phyloP scores from a whole-genome alignment of 2,329 filamentous ascomycete species.

The Ceratocystis alfenasii region DNA sequence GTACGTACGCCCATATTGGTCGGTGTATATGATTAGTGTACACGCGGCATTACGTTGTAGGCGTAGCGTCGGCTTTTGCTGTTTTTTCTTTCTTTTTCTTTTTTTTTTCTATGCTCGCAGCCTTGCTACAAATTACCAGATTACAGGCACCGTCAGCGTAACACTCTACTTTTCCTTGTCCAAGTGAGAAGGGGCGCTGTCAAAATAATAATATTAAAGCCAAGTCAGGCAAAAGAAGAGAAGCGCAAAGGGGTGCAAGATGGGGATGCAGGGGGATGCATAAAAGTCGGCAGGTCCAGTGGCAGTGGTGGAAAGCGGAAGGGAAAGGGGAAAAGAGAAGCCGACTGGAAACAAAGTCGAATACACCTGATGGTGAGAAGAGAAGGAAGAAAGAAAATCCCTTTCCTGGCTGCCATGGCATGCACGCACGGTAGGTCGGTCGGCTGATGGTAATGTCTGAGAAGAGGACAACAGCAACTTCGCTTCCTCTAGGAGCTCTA shows the following conservation, averaged over 20 bases:
- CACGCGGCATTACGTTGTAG: no score
- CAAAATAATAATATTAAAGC: not conserved
- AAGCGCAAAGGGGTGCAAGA: not conserved
- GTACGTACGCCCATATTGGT: no score
- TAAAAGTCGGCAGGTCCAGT: not conserved
- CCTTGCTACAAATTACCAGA: not conserved
- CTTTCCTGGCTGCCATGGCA: not conserved
- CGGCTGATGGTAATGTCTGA: not conserved
- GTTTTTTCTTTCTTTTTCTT: not conserved
- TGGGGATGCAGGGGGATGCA: not conserved
- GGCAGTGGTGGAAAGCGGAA: not conserved
- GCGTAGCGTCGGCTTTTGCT: no score
- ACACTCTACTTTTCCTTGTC: not conserved
- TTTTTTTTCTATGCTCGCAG: not conserved
- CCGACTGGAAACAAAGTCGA: not conserved
- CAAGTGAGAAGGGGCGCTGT: not conserved
- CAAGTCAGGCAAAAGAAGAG: not conserved
- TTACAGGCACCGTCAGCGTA: not conserved
- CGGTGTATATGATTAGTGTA: no score
- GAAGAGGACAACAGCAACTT: not conserved
- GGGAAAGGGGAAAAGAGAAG: conserved; percentile 8
- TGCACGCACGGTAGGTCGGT: not conserved
- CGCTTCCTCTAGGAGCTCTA: not conserved
- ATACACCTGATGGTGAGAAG: not conserved
- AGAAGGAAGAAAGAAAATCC: not conserved